Evolutionary conservation across 1,284 basidiomycete genomes (phyloP), one percentile per base, ranked within the genome.

Genomic region (Apiotrichum laibachii): DNA sequence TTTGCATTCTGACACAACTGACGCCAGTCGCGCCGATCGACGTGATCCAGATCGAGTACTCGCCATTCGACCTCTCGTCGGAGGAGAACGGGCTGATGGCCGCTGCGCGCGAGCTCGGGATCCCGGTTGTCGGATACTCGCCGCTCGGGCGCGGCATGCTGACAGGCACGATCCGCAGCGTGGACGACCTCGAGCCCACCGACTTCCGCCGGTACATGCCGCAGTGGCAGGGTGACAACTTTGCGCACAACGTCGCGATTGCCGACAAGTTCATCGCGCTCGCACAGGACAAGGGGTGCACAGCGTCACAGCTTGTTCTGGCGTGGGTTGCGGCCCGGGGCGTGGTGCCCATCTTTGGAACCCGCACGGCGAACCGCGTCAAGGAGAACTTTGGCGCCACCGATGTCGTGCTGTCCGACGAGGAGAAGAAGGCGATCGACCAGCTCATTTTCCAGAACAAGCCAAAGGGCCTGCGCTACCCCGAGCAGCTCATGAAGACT

Each of bases 1-100:
- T 5, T 4, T 55, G 5, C 13, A n/a, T 9, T 26, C 15, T 18
- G n/a, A 26, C 8, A 42, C 8, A 18, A 31, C 39, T 37, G n/a
- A 47, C 57, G 52, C 43, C 64, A 67, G 70, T 80, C 50, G 73
- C 67, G 15, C 71, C 78, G 47, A 79, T 80, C 58, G 78, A 79
- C 55, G 78, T 77, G 8, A 55, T 78, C 11, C 77, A 79, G 63
- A 76, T 79, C 67, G 78, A 81, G 57, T 81, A 80, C 68, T 78
- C 73, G 2, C 76, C 79, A 0, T 81, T 42, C 40, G 40, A 42
- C 16, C 40, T 76, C 70, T 72, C 68, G 51, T 67, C 73, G 42
- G 77, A 79, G 47, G 78, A 77, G 43, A 73, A 75, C 49, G 80
- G 77, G 16, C 73, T 81, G 11, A 68, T 81, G 43, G 70, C 68